Evolutionary conservation across 2,329 filamentous ascomycete genomes (phyloP).

Genomic region (Dactylellina haptotyla): DNA sequence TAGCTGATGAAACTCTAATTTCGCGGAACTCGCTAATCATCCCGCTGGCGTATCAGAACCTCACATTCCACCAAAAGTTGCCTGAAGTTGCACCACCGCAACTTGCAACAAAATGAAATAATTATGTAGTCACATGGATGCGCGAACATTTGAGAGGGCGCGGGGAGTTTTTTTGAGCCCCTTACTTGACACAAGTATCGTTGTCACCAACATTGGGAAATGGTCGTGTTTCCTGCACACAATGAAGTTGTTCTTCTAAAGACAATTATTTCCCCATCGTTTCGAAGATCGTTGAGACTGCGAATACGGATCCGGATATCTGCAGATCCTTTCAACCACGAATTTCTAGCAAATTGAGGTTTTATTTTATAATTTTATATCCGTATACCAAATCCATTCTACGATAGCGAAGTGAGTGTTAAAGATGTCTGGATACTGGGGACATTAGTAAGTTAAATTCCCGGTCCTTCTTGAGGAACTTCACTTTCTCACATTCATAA

Average conservation of each 20-base stretch:
- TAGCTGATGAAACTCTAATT: conserved; percentile 15
- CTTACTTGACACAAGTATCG: too few species aligned
- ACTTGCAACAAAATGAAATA: background rate
- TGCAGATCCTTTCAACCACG: too few species aligned
- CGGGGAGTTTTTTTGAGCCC: background rate
- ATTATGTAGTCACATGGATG: conserved; percentile 11
- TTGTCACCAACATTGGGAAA: too few species aligned
- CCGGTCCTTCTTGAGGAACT: background rate
- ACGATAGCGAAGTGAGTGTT: too few species aligned
- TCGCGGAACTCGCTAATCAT: conserved; percentile 33
- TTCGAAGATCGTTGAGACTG: background rate
- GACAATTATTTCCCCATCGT: background rate
- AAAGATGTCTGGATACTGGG: background rate
- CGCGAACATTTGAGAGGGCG: background rate
- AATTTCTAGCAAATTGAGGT: too few species aligned
- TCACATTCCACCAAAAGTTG: conserved; percentile 15
- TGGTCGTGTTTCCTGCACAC: too few species aligned
- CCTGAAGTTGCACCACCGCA: conserved; percentile 25
- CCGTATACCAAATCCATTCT: background rate
- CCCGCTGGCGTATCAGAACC: background rate
- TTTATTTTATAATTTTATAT: background rate
- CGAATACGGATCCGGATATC: too few species aligned
- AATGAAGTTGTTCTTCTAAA: too few species aligned
- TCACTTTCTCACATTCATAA: background rate
- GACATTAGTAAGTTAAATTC: background rate